Percentiles rank a stretch among this genome's conserved stretches.
These are phyloP conservation scores for Ceratocystis destructans DNA, from an alignment of 2,329 filamentous ascomycete genomes.

Conservation along the genomic window DNA sequence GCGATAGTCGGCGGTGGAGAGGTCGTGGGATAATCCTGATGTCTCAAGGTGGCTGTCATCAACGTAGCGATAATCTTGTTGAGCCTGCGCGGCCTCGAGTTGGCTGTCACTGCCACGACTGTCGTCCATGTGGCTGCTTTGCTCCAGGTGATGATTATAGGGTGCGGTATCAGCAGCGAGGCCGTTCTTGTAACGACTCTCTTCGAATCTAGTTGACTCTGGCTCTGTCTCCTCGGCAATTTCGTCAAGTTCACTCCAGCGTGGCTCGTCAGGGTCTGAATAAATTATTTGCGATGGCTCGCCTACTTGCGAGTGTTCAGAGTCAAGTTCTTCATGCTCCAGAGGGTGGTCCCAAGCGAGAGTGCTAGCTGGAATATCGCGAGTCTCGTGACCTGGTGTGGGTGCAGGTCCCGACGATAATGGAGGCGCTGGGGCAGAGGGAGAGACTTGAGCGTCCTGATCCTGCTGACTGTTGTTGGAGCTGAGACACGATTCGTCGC, in stretches of 20 bases:
- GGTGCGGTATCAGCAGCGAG: not conserved
- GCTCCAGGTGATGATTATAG: not conserved
- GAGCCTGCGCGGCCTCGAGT: not conserved
- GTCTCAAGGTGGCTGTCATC: slow-evolving; percentile 4
- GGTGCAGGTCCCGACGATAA: too few species aligned
- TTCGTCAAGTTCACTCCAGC: slow-evolving; percentile 15
- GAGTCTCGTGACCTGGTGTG: slow-evolving; percentile 1
- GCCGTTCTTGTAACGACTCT: not conserved
- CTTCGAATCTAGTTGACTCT: slow-evolving; percentile 5
- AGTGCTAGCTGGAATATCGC: not conserved
- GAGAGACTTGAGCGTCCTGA: not conserved
- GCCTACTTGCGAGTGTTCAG: slow-evolving; percentile 8
- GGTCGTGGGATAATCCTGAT: not conserved
- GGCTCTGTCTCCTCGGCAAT: slow-evolving; percentile 16
- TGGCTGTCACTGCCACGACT: slow-evolving; percentile 10
- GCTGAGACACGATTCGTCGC: slow-evolving; percentile 19
- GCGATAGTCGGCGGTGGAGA: not conserved
- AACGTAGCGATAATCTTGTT: not conserved
- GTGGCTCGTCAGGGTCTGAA: slow-evolving; percentile 15
- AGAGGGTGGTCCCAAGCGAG: not conserved
- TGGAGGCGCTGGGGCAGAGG: not conserved
- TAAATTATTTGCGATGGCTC: slow-evolving; percentile 12
- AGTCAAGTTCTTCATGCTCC: slow-evolving; percentile 8
- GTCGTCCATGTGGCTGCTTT: slow-evolving; percentile 9
- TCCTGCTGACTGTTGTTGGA: slow-evolving; percentile 18